Evolutionary conservation across 2,329 filamentous ascomycete species (phyloP).

Genomic region (Neurospora sp.): DNA sequence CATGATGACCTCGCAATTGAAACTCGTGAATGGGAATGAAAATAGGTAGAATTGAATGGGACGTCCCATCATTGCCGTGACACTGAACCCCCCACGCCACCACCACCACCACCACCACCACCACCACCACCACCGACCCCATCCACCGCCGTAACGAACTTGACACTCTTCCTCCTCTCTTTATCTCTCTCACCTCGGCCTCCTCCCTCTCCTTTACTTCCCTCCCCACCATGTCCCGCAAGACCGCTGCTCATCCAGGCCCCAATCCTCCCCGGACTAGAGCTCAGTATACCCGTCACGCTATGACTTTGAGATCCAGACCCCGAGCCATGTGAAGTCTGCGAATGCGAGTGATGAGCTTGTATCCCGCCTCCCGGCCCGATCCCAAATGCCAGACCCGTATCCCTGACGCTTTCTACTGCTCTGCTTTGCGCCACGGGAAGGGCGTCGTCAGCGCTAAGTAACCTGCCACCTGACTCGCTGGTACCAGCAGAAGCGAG

Average conservation of each 20-base stretch:
- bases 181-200: conserved; percentile 25
- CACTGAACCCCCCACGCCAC: background rate
- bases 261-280: conserved; percentile 35
- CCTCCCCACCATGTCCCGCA: background rate
- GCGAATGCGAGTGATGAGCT: conserved; percentile 8
- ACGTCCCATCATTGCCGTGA: background rate
- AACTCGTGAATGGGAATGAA: background rate
- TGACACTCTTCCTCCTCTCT: conserved; percentile 55
- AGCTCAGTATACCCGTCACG: conserved; percentile 33
- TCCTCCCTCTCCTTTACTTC: conserved; percentile 15
- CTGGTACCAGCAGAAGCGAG: conserved; percentile 1
- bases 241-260: background rate
- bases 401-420: conserved; percentile 49
- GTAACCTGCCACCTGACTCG: background rate
- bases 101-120: background rate
- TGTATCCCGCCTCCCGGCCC: conserved; percentile 14
- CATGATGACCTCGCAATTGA: background rate
- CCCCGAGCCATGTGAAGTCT: conserved; percentile 4
- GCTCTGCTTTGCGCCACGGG: conserved; percentile 40
- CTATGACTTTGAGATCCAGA: conserved; percentile 6
- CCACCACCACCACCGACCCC: background rate
- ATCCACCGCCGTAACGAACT: conserved; percentile 40
- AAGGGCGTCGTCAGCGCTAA: background rate
- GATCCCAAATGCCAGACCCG: conserved; percentile 26
- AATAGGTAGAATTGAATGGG: too few relatives aligned